Conservation (phyloP, 768 basidiomycete species). For the Tephrocybe sp. region DNA sequence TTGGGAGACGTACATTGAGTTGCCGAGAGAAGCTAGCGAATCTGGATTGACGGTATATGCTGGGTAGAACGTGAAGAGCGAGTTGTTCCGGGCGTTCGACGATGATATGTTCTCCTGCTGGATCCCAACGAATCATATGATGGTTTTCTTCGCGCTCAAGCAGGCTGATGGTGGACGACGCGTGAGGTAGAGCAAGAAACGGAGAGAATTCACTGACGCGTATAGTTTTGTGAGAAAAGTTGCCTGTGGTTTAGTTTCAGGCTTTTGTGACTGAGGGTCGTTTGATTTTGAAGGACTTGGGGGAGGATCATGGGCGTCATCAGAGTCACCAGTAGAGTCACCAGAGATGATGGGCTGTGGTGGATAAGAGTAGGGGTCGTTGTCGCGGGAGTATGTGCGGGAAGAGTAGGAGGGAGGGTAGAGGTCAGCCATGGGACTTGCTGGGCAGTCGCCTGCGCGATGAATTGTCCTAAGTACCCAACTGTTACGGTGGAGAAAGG, state of each 20-base stretch:
- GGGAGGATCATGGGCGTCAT: slow-evolving; percentile 49
- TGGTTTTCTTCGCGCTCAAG: slow-evolving; percentile 91
- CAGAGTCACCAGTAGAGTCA: slow-evolving; percentile 26
- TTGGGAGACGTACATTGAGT: slow-evolving; percentile 74
- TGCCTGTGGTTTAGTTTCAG: slow-evolving; percentile 81
- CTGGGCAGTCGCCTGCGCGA: slow-evolving; percentile 16
- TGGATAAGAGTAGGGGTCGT: slow-evolving; percentile 32
- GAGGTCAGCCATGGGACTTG: slow-evolving; percentile 52
- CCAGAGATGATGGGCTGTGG: slow-evolving; percentile 17
- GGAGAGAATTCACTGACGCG: slow-evolving; percentile 57
- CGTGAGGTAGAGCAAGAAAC: slow-evolving; percentile 11
- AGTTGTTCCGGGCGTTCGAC: slow-evolving; percentile 93
- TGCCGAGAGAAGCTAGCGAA: slow-evolving; percentile 98
- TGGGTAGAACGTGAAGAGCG: slow-evolving; percentile 89
- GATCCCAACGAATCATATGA: slow-evolving; percentile 97
- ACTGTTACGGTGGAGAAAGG: slow-evolving; percentile 41
- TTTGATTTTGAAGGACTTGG: slow-evolving; percentile 41
- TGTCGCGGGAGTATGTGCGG: slow-evolving; percentile 27
- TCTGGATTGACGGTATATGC: slow-evolving; percentile 93
- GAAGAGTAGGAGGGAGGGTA: slow-evolving; percentile 45
- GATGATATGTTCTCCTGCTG: slow-evolving; percentile 91
- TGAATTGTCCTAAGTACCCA: slow-evolving; percentile 25
- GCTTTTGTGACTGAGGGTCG: slow-evolving; percentile 51
- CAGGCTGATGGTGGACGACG: slow-evolving; percentile 50
- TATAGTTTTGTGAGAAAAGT: slow-evolving; percentile 98